Evolutionary conservation across 2,329 filamentous ascomycete species (phyloP), one percentile per base, ranked within the genome.

Genomic region (Aureobasidium pullulans): DNA sequence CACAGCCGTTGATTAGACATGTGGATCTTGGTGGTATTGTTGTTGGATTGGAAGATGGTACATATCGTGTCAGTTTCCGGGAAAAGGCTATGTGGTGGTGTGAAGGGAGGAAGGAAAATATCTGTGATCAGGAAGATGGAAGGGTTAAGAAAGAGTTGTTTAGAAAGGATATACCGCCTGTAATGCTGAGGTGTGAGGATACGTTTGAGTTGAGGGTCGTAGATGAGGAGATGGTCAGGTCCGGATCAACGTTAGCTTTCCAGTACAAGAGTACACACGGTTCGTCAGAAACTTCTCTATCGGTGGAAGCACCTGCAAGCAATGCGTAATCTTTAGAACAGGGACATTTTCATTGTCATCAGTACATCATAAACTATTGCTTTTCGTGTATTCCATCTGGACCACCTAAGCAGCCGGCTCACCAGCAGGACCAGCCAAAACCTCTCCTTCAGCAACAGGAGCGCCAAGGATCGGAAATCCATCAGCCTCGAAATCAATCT

Each of bases 391-490:
- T 2, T 4, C 23, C 23, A 23, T 23, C 23, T 23, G 23, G 2
- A 23, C 23, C 23, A 50, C 37, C 13, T 10, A 52, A 29, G 48
- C 34, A 39, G 37, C 6, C n/a, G 59, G 53, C 46, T 61, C 59
- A 15, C 65, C 66, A 31, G 62, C 61, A 6, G 65, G 65, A 10
- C 65, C 64, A 42, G 42, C 19, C 29, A 64, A 34, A 4, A 61
- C 49, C 16, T 50, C 69, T 0, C 71, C 71, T 56, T 72, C 57
- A 3, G 64, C 62, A 29, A 62, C 61, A 7, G 70, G 64, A 11
- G 67, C 62, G 1, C 80, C 81, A 67, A 83, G 81, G 64, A 80
- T 76, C 3, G 79, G 81, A 1, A 75, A 74, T 0, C 80, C 80
- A 61, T 83, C 75, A 0, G 72, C 69, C 44, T 80, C 78, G 62